Evolutionary conservation across 345 rosid species (phyloP).

Genomic region (Citrus medica): DNA sequence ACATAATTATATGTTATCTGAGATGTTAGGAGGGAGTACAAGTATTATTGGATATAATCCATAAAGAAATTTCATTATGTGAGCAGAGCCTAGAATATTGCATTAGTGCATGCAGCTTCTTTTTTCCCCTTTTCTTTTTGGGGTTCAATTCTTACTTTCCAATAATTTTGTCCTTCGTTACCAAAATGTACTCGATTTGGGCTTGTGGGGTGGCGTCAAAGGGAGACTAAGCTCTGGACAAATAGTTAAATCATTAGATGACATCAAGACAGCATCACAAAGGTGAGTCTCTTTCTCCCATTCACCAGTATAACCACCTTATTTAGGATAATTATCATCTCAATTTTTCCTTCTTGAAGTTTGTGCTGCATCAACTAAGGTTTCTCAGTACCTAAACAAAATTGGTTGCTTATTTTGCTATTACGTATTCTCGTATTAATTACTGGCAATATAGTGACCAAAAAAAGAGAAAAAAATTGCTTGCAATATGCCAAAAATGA

Average conservation of each 20-base stretch:
- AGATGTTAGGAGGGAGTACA: not conserved
- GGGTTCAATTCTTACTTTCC: not conserved
- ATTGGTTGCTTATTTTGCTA: not conserved
- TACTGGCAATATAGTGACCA: not conserved
- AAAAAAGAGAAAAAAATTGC: not conserved
- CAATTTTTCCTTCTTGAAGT: not conserved
- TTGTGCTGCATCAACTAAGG: not conserved
- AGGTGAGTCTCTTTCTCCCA: constrained; percentile 14
- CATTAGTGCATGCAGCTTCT: too few relatives aligned
- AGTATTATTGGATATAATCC: not conserved
- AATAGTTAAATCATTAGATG: constrained; percentile 19
- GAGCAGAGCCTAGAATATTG: not conserved
- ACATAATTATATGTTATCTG: not conserved
- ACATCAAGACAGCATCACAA: constrained; percentile 7
- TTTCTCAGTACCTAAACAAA: not conserved
- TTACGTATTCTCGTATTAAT: not conserved
- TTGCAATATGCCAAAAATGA: not conserved
- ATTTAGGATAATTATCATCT: not conserved
- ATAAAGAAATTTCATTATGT: not conserved
- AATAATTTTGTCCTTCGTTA: not conserved
- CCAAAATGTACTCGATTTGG: constrained; percentile 2
- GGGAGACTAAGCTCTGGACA: constrained; percentile 18
- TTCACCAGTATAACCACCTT: not conserved
- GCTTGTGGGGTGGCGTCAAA: constrained; percentile 16
- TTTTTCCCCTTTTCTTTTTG: too few relatives aligned